Evolutionary conservation across 148 eudicot genomes (phyloP), one percentile per base, ranked within the genome.

Genomic region (Arbutus unedo): DNA sequence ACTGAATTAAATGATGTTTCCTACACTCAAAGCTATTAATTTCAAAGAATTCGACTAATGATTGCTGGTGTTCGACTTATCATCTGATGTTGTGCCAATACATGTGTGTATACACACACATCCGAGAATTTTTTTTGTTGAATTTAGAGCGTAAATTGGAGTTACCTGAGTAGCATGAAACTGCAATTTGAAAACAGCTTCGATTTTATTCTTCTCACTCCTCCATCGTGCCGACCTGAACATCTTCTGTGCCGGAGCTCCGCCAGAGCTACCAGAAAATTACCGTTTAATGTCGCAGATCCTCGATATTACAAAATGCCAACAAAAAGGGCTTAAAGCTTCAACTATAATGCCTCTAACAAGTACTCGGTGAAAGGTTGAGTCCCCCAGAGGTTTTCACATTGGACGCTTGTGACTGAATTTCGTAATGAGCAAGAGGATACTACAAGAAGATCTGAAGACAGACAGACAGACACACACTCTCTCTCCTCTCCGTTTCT

Each of bases 141-240:
- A n/a, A 60, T 48, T 78, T 8, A 55, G 25, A 78, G 16, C n/a
- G 8, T 16, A 8, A 71, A 70, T 10, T 43, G 51, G 16, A 21
- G 10, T 18, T 81, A 95, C 98, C 98, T 90, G 94, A 90, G 98
- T 90, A 64, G 90, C 94, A 83, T 91, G 96, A 73, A 93, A 95
- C 87, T 90, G 93, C 25, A 95, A 81, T 75, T 87, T 93, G 91
- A 93, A 95, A 7, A 86, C 87, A 64, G 88, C 94, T 71, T 89
- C 91, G 88, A 92, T 85, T 85, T 84, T 93, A 87, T 83, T 87
- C 86, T 84, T 89, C 84, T 95, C 98, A 83, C 87, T 91, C 88
- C 93, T 89, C 98, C 98, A 90, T 88, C 91, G 86, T 81, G 93
- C 92, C 85, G 93, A 82, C 87, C 84, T 90, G 82, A 87, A 91